Evolutionary conservation across 495 filamentous ascomycete species (phyloP).

Genomic region (Sabuloglossum arenarium): DNA sequence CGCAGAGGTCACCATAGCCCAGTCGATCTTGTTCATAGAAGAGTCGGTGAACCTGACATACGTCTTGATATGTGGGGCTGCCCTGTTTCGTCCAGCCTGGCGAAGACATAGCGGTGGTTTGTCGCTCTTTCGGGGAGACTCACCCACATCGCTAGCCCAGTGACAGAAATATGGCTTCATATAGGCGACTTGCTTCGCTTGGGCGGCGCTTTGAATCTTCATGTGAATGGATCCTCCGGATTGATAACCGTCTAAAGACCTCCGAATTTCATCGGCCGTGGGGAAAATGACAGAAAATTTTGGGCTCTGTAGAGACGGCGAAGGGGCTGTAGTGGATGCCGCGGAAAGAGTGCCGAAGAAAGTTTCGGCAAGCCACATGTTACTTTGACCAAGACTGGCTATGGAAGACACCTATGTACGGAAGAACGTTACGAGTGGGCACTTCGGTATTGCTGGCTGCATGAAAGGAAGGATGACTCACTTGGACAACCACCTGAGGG

Average conservation of each 20-base stretch:
- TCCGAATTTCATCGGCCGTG: constrained; percentile 56
- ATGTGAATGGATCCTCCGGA: constrained; percentile 71
- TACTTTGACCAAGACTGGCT: constrained; percentile 50
- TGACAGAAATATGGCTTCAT: constrained; percentile 48
- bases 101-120: constrained; percentile 5
- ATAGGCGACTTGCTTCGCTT: constrained; percentile 56
- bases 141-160: constrained; percentile 33
- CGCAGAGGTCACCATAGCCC: constrained; percentile 71
- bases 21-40: constrained; percentile 39
- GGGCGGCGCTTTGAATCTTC: constrained; percentile 43
- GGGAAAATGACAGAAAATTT: constrained; percentile 53
- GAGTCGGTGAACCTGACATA: constrained; percentile 49
- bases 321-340: constrained; percentile 5
- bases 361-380: constrained; percentile 50
- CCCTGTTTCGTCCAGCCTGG: constrained; percentile 43
- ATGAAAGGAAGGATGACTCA: constrained; percentile 27
- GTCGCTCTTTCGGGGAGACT: not conserved
- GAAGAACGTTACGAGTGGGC: not conserved
- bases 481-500: constrained; percentile 47
- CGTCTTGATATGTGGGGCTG: constrained; percentile 82
- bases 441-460: not conserved
- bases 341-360: constrained; percentile 37
- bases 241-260: constrained; percentile 55
- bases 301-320: constrained; percentile 11
- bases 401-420: constrained; percentile 34